These are phyloP conservation scores for Neoboletus magnificus DNA, from an alignment of 768 basidiomycete species.

Conservation along the genomic window DNA sequence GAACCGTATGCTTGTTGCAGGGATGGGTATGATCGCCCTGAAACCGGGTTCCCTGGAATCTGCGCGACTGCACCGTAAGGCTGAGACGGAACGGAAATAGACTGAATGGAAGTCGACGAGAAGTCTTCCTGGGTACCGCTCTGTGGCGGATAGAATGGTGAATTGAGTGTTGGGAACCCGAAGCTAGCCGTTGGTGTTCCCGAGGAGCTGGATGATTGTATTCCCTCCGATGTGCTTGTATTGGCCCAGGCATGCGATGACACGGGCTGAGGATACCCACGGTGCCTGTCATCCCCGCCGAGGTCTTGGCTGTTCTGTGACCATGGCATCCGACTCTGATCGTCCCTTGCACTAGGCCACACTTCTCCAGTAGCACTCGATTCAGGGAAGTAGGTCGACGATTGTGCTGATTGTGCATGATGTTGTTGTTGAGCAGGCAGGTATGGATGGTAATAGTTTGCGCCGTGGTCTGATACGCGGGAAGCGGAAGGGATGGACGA, in stretches of 20 bases:
- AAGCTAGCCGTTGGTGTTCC: slow-evolving; percentile 25
- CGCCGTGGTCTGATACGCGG: slow-evolving; percentile 25
- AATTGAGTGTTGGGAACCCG: slow-evolving; percentile 51
- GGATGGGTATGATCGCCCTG: slow-evolving; percentile 27
- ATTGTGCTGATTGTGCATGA: slow-evolving; percentile 17
- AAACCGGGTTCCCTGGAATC: slow-evolving; percentile 20
- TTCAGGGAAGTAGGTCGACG: slow-evolving; percentile 25
- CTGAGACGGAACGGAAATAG: slow-evolving; percentile 28
- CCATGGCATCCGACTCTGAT: slow-evolving; percentile 26
- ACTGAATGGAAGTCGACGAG: slow-evolving; percentile 31
- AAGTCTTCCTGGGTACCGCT: slow-evolving; percentile 32
- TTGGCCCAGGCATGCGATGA: slow-evolving; percentile 27
- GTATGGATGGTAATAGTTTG: slow-evolving; percentile 28
- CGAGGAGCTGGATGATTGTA: slow-evolving; percentile 22
- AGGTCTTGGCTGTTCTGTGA: slow-evolving; percentile 24
- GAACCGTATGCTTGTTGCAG: slow-evolving; percentile 27
- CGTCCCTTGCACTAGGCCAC: slow-evolving; percentile 23
- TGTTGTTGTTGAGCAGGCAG: slow-evolving; percentile 22
- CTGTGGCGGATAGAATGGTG: slow-evolving; percentile 53
- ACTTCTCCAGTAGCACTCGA: slow-evolving; percentile 16
- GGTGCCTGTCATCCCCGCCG: slow-evolving; percentile 25
- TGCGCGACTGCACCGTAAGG: slow-evolving; percentile 28
- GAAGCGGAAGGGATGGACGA: slow-evolving; percentile 21
- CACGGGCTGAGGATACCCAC: slow-evolving; percentile 26
- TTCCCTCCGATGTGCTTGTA: slow-evolving; percentile 20